A percentile compares a stretch with the other conserved stretches of the same genome.
These are phyloP conservation scores for Pythium volutum DNA, from an alignment of 352 stramenopile genomes.

Conservation along the genomic window DNA sequence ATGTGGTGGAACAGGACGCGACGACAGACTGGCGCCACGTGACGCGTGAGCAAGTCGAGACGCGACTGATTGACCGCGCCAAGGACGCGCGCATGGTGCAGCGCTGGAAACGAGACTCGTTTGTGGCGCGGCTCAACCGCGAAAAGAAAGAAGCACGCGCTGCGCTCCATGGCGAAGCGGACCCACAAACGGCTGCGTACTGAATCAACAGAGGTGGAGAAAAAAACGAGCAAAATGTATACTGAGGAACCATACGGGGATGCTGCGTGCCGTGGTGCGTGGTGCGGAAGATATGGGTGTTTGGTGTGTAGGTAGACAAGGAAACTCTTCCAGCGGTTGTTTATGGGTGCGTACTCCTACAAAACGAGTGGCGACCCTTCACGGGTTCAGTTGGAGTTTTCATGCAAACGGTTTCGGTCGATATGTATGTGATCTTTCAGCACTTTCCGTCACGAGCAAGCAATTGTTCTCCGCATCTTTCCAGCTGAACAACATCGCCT, in stretches of 20 bases:
- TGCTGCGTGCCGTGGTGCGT: background rate
- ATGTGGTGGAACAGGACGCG: conserved; percentile 33
- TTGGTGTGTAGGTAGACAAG: background rate
- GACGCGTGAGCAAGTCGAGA: conserved; percentile 49
- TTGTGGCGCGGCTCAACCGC: conserved; percentile 75
- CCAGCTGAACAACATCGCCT: background rate
- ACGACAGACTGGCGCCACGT: conserved; percentile 60
- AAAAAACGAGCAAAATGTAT: conserved; percentile 5
- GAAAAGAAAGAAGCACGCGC: conserved; percentile 65
- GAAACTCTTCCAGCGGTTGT: too few species aligned
- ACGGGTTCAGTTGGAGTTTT: conserved; percentile 12
- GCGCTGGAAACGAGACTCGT: conserved; percentile 78
- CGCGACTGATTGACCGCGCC: conserved; percentile 51
- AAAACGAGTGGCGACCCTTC: conserved; percentile 25
- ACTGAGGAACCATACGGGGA: background rate
- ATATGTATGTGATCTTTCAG: background rate
- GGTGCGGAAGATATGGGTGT: background rate
- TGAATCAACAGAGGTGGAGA: background rate
- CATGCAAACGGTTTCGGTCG: conserved; percentile 11
- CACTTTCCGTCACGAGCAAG: background rate
- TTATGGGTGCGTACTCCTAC: too few species aligned
- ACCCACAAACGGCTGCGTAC: conserved; percentile 15
- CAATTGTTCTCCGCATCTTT: too few species aligned
- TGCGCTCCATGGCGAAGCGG: conserved; percentile 6
- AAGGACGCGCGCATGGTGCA: conserved; percentile 41